Evolutionary conservation across 2,329 filamentous ascomycete genomes (phyloP).

Genomic region (Nakataea oryzae): DNA sequence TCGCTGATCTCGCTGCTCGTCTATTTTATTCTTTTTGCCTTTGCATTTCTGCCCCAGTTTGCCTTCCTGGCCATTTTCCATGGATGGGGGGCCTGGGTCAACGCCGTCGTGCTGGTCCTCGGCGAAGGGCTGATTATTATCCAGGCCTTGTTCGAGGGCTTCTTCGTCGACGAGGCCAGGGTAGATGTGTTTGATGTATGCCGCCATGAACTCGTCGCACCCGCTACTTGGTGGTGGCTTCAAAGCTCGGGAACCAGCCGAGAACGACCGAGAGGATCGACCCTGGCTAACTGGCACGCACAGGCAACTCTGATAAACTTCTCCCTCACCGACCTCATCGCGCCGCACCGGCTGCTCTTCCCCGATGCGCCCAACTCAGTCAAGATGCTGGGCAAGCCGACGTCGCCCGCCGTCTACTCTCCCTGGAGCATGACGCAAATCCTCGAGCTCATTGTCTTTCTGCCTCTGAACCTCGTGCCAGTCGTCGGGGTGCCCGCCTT

Average conservation of each 20-base stretch:
- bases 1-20: slow-evolving; percentile 74
- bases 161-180: slow-evolving; percentile 69
- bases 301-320: slow-evolving; percentile 65
- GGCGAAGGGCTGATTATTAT: slow-evolving; percentile 69
- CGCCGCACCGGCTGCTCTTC: slow-evolving; percentile 54
- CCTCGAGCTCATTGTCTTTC: slow-evolving; percentile 65
- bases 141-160: slow-evolving; percentile 61
- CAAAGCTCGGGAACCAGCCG: neutral
- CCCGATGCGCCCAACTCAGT: slow-evolving; percentile 61
- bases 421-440: slow-evolving; percentile 91
- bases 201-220: neutral
- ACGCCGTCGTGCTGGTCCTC: slow-evolving; percentile 77
- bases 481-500: slow-evolving; percentile 77
- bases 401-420: slow-evolving; percentile 64
- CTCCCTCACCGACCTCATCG: slow-evolving; percentile 58
- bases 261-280: neutral
- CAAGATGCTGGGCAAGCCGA: slow-evolving; percentile 74
- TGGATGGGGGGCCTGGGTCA: slow-evolving; percentile 78
- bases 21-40: slow-evolving; percentile 77
- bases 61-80: slow-evolving; percentile 87
- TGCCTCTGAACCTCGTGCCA: slow-evolving; percentile 82
- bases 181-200: slow-evolving; percentile 78
- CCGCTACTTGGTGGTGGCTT: neutral
- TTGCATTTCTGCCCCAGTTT: slow-evolving; percentile 80
- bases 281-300: slow-evolving; percentile 4